Evolutionary conservation across 2,329 filamentous ascomycete species (phyloP), one percentile per base, ranked within the genome.

Genomic region (Paraconiothyrium sp.): DNA sequence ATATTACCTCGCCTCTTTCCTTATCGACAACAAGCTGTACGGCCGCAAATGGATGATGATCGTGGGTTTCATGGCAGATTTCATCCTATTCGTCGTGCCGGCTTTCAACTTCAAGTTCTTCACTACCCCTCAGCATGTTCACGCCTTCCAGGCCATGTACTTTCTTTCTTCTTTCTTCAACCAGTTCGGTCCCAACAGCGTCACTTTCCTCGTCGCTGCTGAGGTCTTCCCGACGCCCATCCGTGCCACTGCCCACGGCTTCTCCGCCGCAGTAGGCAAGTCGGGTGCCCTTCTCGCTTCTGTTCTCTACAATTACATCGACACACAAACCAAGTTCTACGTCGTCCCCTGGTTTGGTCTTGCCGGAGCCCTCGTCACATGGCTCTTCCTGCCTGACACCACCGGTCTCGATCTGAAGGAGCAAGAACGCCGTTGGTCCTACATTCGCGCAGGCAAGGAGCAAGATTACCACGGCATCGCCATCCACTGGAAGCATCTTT

Each of bases 91-190:
- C 81, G 85, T 97, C 76, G 87, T 97, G 46, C 94, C 94, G 1
- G 94, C 91, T 49, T 97, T 97, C 86, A 84, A 92, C 76, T 97
- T 90, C 83, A 78, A 92, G 0, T 93, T 95, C 87, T 97, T 93
- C 84, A 93, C 87, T 22, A 84, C 84, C 54, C 82, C 85, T 0
- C 83, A 84, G 6, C 88, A 92, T 72, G 90, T 97, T 78, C 89
- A 92, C 74, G 84, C 86, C n/a, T 98, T 98, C 89, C 94, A 97
- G 84, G 89, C 94, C 76, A 97, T 98, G 93, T 97, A 97, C 86
- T 97, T 97, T 83, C 80, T 98, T 70, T 97, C 93, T 8, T 97
- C 92, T 27, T 98, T 98, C 85, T 98, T 98, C 89, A 97, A 97
- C 86, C 94, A 98, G 79, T 98, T 98, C 75, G 94, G 94, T 13